These are phyloP conservation scores for Ilex asprella DNA, from an alignment of 257 asterid species.

Conservation along the genomic window DNA sequence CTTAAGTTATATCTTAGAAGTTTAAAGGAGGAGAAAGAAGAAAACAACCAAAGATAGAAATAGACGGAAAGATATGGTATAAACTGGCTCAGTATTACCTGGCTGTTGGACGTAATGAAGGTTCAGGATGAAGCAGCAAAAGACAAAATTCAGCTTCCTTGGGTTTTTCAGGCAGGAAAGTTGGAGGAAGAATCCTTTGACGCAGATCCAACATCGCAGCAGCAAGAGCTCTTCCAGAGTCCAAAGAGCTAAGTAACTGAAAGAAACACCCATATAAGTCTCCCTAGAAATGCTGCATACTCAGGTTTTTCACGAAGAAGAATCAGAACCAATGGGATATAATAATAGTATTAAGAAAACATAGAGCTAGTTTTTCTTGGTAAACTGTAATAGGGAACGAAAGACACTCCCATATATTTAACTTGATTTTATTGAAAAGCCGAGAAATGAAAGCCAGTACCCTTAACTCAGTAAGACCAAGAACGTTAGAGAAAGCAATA, in stretches of 20 bases:
- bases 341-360: too few relatives aligned
- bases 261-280: constrained; percentile 19
- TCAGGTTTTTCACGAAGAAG: neutral
- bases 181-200: constrained; percentile 87
- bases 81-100: constrained; percentile 31
- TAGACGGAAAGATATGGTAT: neutral
- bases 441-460: too few relatives aligned
- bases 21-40: too few relatives aligned
- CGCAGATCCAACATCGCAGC: constrained; percentile 83
- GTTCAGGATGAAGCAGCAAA: constrained; percentile 92
- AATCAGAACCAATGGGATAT: neutral
- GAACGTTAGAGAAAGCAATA: too few relatives aligned
- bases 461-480: too few relatives aligned
- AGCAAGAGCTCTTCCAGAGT: constrained; percentile 68
- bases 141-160: constrained; percentile 97
- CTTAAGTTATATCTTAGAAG: too few relatives aligned
- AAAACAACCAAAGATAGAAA: too few relatives aligned
- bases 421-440: too few relatives aligned
- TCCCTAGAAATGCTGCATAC: constrained; percentile 14
- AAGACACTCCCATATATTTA: too few relatives aligned
- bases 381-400: too few relatives aligned
- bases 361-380: too few relatives aligned
- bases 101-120: constrained; percentile 75
- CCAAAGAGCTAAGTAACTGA: constrained; percentile 84
- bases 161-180: constrained; percentile 78